Evolutionary conservation across 1,139 yeast genomes (phyloP).

Genomic region (Nakaseomyces glabratus): DNA sequence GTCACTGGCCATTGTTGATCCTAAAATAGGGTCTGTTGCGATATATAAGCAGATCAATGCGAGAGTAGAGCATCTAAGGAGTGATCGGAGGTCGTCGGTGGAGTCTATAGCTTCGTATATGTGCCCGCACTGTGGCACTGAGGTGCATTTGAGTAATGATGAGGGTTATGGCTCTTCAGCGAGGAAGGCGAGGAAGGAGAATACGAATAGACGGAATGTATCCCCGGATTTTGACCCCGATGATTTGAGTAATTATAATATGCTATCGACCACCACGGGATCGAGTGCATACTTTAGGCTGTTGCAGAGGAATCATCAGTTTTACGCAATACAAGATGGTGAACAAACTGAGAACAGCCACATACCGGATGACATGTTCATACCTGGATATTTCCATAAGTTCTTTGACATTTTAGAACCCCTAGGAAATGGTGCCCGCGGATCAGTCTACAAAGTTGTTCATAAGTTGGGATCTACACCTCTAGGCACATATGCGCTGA

Average conservation of each 20-base stretch:
- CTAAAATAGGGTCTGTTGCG: slow-evolving; percentile 22
- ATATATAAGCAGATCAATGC: slow-evolving; percentile 17
- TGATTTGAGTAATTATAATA: slow-evolving; percentile 6
- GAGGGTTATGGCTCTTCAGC: neutral
- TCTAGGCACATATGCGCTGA: slow-evolving; percentile 73
- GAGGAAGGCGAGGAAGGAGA: too few relatives aligned
- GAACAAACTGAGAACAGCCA: neutral
- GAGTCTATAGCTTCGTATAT: slow-evolving; percentile 12
- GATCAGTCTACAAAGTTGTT: slow-evolving; percentile 73
- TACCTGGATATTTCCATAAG: slow-evolving; percentile 64
- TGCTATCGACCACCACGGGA: slow-evolving; percentile 6
- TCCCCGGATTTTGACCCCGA: too few relatives aligned
- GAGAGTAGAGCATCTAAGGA: neutral
- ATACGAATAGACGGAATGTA: too few relatives aligned
- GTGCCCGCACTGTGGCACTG: slow-evolving; percentile 18
- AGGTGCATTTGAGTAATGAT: slow-evolving; percentile 4
- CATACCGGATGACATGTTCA: slow-evolving; percentile 37
- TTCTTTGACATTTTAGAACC: slow-evolving; percentile 48
- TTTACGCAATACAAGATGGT: slow-evolving; percentile 10
- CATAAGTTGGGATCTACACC: slow-evolving; percentile 60
- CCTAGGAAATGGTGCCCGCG: slow-evolving; percentile 77
- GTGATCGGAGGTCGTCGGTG: neutral
- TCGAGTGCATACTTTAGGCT: slow-evolving; percentile 8
- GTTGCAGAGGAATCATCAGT: slow-evolving; percentile 13
- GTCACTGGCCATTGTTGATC: slow-evolving; percentile 27